phyloP scores from a whole-genome alignment of 352 stramenopile species.

The Peronospora belbahrii region DNA sequence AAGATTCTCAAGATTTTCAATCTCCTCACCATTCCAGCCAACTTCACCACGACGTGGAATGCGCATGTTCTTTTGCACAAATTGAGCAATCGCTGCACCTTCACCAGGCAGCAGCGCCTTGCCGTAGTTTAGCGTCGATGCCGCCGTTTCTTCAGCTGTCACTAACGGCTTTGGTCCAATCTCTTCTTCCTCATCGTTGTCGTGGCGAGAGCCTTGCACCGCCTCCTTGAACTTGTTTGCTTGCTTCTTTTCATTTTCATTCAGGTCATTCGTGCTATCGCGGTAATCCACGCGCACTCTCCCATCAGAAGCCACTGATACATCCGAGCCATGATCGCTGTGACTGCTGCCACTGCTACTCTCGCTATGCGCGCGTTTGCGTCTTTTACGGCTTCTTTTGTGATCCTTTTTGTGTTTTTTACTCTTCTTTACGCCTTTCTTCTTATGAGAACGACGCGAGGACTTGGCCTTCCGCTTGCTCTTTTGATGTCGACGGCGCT shows the following conservation, averaged over 20 bases:
- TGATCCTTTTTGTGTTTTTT: constrained; percentile 31
- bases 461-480: constrained; percentile 30
- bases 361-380: constrained; percentile 18
- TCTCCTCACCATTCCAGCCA: constrained; percentile 93
- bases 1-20: constrained; percentile 92
- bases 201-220: constrained; percentile 56
- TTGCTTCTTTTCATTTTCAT: constrained; percentile 68
- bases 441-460: constrained; percentile 30
- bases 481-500: constrained; percentile 32
- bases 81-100: constrained; percentile 93
- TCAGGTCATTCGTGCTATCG: constrained; percentile 8
- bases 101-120: constrained; percentile 90
- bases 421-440: constrained; percentile 31
- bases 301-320: constrained; percentile 15
- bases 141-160: constrained; percentile 40
- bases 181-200: constrained; percentile 78
- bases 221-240: constrained; percentile 83
- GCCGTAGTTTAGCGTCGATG: constrained; percentile 81
- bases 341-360: constrained; percentile 22
- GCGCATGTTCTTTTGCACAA: constrained; percentile 98
- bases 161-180: constrained; percentile 79
- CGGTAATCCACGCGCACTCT: constrained; percentile 15
- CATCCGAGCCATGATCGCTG: constrained; percentile 23
- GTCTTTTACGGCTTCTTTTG: constrained; percentile 19
- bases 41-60: constrained; percentile 98